These are phyloP conservation scores for Blastocystis hominis DNA, from an alignment of 352 stramenopile genomes.

Conservation along the genomic window DNA sequence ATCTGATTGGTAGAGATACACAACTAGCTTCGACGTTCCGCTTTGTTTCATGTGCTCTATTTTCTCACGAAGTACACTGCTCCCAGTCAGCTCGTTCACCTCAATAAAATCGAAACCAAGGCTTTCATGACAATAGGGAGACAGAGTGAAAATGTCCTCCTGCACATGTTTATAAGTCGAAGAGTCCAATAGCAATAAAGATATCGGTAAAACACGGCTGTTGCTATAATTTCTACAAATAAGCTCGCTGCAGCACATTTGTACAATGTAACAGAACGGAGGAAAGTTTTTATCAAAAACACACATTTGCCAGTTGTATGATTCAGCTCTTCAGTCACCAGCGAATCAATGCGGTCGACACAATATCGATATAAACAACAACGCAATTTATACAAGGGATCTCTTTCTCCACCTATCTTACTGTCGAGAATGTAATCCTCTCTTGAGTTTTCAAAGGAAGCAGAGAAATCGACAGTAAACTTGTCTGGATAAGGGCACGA, in stretches of 20 bases:
- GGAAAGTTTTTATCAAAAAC: not conserved
- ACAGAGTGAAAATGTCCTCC: not conserved
- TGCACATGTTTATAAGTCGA: not conserved
- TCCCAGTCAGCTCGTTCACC: not conserved
- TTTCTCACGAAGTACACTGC: not conserved
- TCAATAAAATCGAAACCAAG: not conserved
- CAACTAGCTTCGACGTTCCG: not conserved
- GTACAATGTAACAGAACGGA: not conserved
- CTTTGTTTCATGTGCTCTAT: not conserved
- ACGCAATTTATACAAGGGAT: not conserved
- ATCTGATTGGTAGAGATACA: constrained; percentile 29
- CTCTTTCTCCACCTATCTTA: not conserved
- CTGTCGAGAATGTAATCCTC: not conserved
- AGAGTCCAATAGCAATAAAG: not conserved
- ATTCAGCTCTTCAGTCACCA: not conserved
- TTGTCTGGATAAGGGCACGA: not conserved
- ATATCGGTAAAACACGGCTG: constrained; percentile 19
- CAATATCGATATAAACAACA: constrained; percentile 5
- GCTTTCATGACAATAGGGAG: not conserved
- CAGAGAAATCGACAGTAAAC: not conserved
- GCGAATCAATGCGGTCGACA: constrained; percentile 1
- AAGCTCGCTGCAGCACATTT: not conserved
- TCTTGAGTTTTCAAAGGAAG: not conserved
- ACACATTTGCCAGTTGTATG: constrained; percentile 36
- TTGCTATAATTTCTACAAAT: not conserved